Conservation (phyloP, 306 rosid species). For the Cicer yamashitae region DNA sequence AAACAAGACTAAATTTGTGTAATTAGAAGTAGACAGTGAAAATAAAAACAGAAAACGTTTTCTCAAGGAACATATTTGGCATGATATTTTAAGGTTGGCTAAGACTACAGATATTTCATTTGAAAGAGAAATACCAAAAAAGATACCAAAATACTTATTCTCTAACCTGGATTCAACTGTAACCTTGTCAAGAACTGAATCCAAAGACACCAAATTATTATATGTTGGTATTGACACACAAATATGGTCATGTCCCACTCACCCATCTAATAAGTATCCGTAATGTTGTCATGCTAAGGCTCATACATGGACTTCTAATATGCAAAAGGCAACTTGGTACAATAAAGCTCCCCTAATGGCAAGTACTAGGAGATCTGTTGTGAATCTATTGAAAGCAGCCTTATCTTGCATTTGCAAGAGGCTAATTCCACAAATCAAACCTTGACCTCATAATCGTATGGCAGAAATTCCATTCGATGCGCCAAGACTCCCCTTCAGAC, state of each 20-base stretch:
- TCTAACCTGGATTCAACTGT: conserved; percentile 90
- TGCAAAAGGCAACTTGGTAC: not conserved
- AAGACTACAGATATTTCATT: conserved; percentile 1
- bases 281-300: conserved; percentile 34
- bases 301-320: not conserved
- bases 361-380: not conserved
- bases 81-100: conserved; percentile 20
- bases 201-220: no score
- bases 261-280: not conserved
- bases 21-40: not conserved
- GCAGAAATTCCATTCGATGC: not conserved
- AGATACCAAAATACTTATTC: conserved; percentile 38
- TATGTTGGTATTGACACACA: not conserved
- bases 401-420: conserved; percentile 29
- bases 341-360: not conserved
- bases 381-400: not conserved
- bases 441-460: not conserved
- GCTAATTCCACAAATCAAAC: not conserved
- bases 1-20: not conserved
- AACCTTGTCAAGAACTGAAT: conserved; percentile 84
- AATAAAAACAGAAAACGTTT: not conserved
- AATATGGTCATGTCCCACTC: conserved; percentile 1
- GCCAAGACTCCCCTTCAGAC: not conserved
- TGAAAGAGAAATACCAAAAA: conserved; percentile 32
- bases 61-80: conserved; percentile 10